Evolutionary conservation across 2,329 filamentous ascomycete species (phyloP).

Genomic region (Saccharata proteae): DNA sequence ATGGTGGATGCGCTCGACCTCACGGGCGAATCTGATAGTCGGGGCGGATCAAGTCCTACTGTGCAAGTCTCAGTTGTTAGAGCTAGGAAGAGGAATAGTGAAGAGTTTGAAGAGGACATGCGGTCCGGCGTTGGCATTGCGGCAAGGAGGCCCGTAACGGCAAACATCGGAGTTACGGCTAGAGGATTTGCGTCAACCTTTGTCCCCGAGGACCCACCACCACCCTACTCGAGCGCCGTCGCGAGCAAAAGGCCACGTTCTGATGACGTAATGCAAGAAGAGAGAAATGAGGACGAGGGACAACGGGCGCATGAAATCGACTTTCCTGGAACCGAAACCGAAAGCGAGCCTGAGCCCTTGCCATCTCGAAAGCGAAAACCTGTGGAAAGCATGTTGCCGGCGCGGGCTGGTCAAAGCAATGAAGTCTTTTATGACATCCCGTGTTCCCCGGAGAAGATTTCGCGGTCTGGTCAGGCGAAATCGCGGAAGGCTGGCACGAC

Average conservation of each 20-base stretch:
- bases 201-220: constrained; percentile 14
- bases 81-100: constrained; percentile 34
- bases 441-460: constrained; percentile 5
- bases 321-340: too few relatives aligned
- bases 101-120: constrained; percentile 28
- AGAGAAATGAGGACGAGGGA: not conserved
- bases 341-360: too few relatives aligned
- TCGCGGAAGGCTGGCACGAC: not conserved
- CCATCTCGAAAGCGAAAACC: too few relatives aligned
- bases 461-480: not conserved
- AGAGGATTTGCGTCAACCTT: not conserved
- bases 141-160: constrained; percentile 14
- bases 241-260: not conserved
- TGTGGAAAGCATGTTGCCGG: too few relatives aligned
- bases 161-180: not conserved
- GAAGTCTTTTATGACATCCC: too few relatives aligned
- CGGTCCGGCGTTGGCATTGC: too few relatives aligned
- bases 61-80: constrained; percentile 11
- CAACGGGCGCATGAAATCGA: too few relatives aligned
- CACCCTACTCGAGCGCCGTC: constrained; percentile 30
- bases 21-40: constrained; percentile 17
- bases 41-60: constrained; percentile 13
- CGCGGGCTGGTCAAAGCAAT: too few relatives aligned
- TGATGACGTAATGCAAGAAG: not conserved
- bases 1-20: constrained; percentile 28